phyloP scores from a whole-genome alignment of 768 basidiomycete species.

The Calocybe gangraenosa region DNA sequence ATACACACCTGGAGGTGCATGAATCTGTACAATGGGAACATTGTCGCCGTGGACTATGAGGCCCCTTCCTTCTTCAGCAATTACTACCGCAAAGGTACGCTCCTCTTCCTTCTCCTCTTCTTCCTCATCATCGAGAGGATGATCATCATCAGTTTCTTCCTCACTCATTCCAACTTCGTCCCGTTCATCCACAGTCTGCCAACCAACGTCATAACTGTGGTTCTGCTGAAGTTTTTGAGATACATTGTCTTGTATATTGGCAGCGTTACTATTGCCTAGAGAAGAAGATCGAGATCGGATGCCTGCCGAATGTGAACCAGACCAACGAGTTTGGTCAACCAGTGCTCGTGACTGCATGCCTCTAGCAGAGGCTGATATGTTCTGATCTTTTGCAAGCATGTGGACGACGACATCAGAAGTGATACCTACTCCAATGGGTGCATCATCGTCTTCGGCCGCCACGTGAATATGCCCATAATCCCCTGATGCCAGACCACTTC shows the following conservation, averaged over 20 bases:
- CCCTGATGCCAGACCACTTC: constrained; percentile 53
- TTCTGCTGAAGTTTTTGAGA: constrained; percentile 52
- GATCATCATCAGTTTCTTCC: constrained; percentile 37
- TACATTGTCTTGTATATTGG: constrained; percentile 36
- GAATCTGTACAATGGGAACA: constrained; percentile 54
- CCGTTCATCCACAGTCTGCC: constrained; percentile 64
- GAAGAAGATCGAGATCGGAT: constrained; percentile 71
- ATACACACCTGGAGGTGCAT: constrained; percentile 67
- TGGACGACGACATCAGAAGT: constrained; percentile 63
- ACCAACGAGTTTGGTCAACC: constrained; percentile 67
- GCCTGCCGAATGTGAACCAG: constrained; percentile 62
- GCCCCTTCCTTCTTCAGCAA: constrained; percentile 84
- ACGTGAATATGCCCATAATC: constrained; percentile 68
- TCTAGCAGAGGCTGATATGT: constrained; percentile 38
- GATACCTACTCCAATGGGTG: constrained; percentile 50
- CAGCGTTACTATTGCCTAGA: constrained; percentile 39
- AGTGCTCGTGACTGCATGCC: constrained; percentile 43
- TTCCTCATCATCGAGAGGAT: constrained; percentile 40
- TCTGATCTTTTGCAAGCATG: constrained; percentile 51
- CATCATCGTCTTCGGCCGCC: constrained; percentile 58
- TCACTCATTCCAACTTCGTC: constrained; percentile 35
- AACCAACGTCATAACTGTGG: constrained; percentile 72
- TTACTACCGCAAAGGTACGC: constrained; percentile 69
- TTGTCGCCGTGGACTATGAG: constrained; percentile 74
- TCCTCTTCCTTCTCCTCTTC: constrained; percentile 57